These are phyloP conservation scores for Candida ortonii DNA, from an alignment of 805 yeast species.

Conservation along the genomic window DNA sequence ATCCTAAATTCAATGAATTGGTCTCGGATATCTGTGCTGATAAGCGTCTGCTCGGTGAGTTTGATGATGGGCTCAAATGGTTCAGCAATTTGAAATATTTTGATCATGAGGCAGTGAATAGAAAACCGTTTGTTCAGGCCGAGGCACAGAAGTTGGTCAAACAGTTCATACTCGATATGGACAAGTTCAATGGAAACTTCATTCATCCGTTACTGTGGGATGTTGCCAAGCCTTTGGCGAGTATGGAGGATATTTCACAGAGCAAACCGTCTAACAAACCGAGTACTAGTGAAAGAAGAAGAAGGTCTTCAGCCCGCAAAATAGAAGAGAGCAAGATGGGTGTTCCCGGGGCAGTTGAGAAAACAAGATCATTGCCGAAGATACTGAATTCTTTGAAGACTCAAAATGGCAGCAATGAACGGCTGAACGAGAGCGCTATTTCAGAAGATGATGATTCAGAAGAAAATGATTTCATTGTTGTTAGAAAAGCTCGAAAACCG, in stretches of 20 bases:
- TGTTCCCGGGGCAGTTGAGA: slow-evolving; percentile 24
- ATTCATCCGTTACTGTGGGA: slow-evolving; percentile 34
- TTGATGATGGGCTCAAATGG: slow-evolving; percentile 37
- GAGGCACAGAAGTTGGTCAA: slow-evolving; percentile 29
- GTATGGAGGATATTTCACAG: slow-evolving; percentile 10
- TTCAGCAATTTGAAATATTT: slow-evolving; percentile 29
- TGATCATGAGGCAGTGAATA: slow-evolving; percentile 18
- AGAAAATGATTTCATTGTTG: slow-evolving; percentile 35
- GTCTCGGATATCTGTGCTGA: slow-evolving; percentile 26
- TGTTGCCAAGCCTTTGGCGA: slow-evolving; percentile 24
- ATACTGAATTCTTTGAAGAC: slow-evolving; percentile 3
- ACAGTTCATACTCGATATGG: slow-evolving; percentile 35
- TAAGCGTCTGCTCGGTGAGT: slow-evolving; percentile 16
- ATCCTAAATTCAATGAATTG: slow-evolving; percentile 35
- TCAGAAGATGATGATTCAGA: slow-evolving; percentile 26
- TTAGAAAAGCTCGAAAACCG: slow-evolving; percentile 31
- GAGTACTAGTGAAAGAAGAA: slow-evolving; percentile 16
- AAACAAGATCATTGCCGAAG: slow-evolving; percentile 10
- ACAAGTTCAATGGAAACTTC: slow-evolving; percentile 40
- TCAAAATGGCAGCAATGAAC: slow-evolving; percentile 4
- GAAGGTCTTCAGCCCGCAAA: slow-evolving; percentile 25
- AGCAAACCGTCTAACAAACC: slow-evolving; percentile 4
- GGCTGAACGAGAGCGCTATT: slow-evolving; percentile 20
- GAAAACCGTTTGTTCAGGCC: slow-evolving; percentile 21
- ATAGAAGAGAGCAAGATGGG: slow-evolving; percentile 20